Conservation (phyloP, 345 rosid genomes). For the Euphorbia lathyris region DNA sequence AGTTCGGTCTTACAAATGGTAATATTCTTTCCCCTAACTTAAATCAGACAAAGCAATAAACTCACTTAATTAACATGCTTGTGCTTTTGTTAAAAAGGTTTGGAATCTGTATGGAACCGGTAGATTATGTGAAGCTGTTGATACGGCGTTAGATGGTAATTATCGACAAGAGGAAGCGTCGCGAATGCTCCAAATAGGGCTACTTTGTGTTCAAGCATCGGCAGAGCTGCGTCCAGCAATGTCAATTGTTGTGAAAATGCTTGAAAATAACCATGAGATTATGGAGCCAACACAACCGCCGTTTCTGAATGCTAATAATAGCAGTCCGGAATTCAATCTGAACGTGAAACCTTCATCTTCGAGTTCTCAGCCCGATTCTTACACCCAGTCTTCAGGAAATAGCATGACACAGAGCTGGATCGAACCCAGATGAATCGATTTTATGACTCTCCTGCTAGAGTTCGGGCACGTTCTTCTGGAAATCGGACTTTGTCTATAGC, state of each 20-base stretch:
- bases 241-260: conserved; percentile 72
- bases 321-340: conserved; percentile 29
- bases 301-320: conserved; percentile 38
- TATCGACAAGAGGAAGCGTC: conserved; percentile 47
- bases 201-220: conserved; percentile 83
- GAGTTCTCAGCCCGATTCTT: conserved; percentile 36
- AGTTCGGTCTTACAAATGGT: conserved; percentile 61
- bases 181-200: conserved; percentile 55
- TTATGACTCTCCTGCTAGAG: neutral
- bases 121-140: conserved; percentile 53
- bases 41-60: neutral
- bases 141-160: conserved; percentile 46
- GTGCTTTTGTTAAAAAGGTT: conserved; percentile 34
- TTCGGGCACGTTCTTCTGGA: no score
- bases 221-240: conserved; percentile 77
- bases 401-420: conserved; percentile 43
- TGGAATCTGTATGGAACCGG: conserved; percentile 53
- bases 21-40: conserved; percentile 10
- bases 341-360: conserved; percentile 1
- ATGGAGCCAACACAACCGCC: conserved; percentile 76
- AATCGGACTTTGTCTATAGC: no score
- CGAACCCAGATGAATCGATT: conserved; percentile 46
- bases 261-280: conserved; percentile 42
- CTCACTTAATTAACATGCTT: conserved; percentile 5
- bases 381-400: conserved; percentile 44